Evolutionary conservation across 768 basidiomycete genomes (phyloP), one percentile per base, ranked within the genome.

Genomic region (Mycena galopus): DNA sequence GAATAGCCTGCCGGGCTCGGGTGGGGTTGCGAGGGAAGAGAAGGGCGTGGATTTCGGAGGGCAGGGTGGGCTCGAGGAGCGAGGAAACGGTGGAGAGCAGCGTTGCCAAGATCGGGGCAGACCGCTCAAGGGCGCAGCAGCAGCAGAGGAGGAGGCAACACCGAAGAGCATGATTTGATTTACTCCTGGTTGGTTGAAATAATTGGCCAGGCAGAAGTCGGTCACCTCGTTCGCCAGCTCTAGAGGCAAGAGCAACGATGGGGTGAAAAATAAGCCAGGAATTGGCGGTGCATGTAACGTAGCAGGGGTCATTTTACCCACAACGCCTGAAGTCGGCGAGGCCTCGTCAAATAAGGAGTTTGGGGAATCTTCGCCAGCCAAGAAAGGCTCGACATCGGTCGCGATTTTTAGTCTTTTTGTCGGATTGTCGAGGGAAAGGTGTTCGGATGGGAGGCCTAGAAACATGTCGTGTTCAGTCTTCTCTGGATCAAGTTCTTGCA

Each of bases 131-230:
- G 77, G 67, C 30, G 67, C 53, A 73, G 39, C 8, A 50, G 50
- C 21, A 59, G 8, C 19, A n/a, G 60, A 55, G 32, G 56, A 25
- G 67, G 74, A 10, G 25, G 55, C 58, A 23, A 79, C 66, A 63
- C 91, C 91, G 77, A 97, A 97, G 21, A 97, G 87, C 96, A 97
- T 96, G 63, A 93, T 88, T 80, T 97, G 96, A 77, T 97, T 94
- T 57, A 89, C 84, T 51, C 82, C 73, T 29, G 81, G 82, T 14
- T 78, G 78, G 12, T 76, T 77, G 77, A 93, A 93, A 79, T 92
- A 94, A 11, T 84, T 85, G 2, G 81, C 77, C 80, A 89, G 84
- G 80, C 92, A 93, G 62, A 88, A 88, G 14, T 79, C 78, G 60
- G 84, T 78, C 35, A 91, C 82, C 0, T 83, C 78, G 25, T 89